These are phyloP conservation scores for Leptographium flavum DNA, from an alignment of 2,329 filamentous ascomycete genomes.

Conservation along the genomic window DNA sequence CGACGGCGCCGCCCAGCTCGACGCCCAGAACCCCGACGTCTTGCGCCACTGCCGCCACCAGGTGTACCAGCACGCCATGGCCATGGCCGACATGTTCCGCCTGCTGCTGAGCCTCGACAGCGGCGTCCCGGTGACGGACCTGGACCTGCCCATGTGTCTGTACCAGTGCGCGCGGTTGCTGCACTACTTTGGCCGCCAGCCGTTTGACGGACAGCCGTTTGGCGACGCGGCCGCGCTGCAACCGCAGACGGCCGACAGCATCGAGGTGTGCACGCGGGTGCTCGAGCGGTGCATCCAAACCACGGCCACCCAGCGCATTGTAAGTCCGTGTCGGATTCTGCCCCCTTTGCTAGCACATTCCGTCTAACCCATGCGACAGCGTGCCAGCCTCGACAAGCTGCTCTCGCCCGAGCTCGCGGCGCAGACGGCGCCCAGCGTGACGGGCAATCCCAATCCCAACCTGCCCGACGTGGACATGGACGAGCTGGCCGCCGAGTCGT, in stretches of 20 bases:
- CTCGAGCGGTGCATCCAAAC: slow-evolving; percentile 36
- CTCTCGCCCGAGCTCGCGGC: slow-evolving; percentile 32
- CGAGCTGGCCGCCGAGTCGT: slow-evolving; percentile 6
- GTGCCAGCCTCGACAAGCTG: slow-evolving; percentile 35
- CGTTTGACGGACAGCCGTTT: no score
- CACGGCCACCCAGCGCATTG: slow-evolving; percentile 33
- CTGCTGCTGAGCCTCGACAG: slow-evolving; percentile 35
- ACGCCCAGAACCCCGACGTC: slow-evolving; percentile 24
- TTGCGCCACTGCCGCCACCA: slow-evolving; percentile 32
- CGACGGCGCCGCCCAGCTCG: slow-evolving; percentile 28
- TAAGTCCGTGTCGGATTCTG: no score
- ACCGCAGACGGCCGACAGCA: slow-evolving; percentile 33
- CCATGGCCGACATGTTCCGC: slow-evolving; percentile 41
- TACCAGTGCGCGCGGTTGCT: slow-evolving; percentile 41
- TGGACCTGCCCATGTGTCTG: slow-evolving; percentile 40
- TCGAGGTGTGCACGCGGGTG: slow-evolving; percentile 34
- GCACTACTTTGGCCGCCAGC: slow-evolving; percentile 27
- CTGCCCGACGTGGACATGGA: slow-evolving; percentile 11
- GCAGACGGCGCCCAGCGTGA: slow-evolving; percentile 17
- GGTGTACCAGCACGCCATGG: slow-evolving; percentile 38
- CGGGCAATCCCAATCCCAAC: slow-evolving; percentile 5
- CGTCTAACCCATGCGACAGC: slow-evolving; percentile 9
- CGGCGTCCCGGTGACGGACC: slow-evolving; percentile 34
- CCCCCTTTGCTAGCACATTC: not conserved
- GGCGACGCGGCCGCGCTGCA: slow-evolving; percentile 28